Conservation (phyloP, 2,329 filamentous ascomycete species). For the Fusarium sp. region DNA sequence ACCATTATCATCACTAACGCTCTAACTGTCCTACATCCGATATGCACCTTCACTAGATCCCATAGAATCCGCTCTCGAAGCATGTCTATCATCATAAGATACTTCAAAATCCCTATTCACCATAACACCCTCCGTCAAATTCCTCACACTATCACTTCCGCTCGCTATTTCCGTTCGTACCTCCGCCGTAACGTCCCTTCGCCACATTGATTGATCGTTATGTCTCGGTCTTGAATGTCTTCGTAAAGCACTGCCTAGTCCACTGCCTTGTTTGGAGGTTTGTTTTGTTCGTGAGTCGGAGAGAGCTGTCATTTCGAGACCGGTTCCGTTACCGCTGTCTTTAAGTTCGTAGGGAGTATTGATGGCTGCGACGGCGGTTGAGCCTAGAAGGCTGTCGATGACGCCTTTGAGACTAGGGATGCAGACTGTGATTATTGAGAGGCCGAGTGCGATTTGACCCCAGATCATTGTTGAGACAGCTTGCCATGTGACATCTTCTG, state of each 20-base stretch:
- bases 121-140: constrained; percentile 40
- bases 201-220: constrained; percentile 21
- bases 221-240: constrained; percentile 5
- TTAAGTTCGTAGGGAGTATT: constrained; percentile 39
- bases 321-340: constrained; percentile 31
- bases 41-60: constrained; percentile 35
- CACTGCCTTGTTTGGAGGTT: constrained; percentile 15
- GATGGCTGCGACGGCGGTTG: constrained; percentile 33
- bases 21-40: constrained; percentile 9
- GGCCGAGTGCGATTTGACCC: constrained; percentile 36
- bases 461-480: constrained; percentile 33
- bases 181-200: constrained; percentile 17
- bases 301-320: constrained; percentile 31
- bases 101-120: constrained; percentile 42
- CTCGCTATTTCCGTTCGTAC: constrained; percentile 13
- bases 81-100: constrained; percentile 37
- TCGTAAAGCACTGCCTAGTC: not conserved
- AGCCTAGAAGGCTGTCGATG: constrained; percentile 39
- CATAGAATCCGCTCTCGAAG: constrained; percentile 30
- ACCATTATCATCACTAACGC: not conserved
- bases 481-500: constrained; percentile 33
- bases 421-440: constrained; percentile 41
- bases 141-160: constrained; percentile 40
- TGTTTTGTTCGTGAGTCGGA: constrained; percentile 14
- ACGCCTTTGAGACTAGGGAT: constrained; percentile 41